A percentile compares a stretch with the other conserved stretches of the same genome.
phyloP scores from a whole-genome alignment of 352 stramenopile genomes.

The Phytophthora ramorum region DNA sequence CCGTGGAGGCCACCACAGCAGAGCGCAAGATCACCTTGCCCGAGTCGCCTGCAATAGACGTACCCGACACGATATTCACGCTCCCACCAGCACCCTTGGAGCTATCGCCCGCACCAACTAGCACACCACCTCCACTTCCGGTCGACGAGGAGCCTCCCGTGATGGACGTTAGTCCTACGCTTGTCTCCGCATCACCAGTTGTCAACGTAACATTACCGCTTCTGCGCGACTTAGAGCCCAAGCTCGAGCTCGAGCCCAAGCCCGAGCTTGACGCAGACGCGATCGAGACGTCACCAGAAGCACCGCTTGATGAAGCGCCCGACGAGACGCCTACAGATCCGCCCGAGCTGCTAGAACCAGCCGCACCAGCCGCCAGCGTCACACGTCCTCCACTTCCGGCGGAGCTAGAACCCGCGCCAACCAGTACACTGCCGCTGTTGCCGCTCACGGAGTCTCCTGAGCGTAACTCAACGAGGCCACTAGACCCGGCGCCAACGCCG shows the following conservation, averaged over 20 bases:
- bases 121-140: constrained; percentile 22
- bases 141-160: constrained; percentile 26
- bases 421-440: constrained; percentile 18
- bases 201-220: constrained; percentile 30
- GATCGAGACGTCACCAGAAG: constrained; percentile 23
- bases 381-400: constrained; percentile 27
- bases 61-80: constrained; percentile 31
- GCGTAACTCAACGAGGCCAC: constrained; percentile 8
- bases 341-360: constrained; percentile 13
- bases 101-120: constrained; percentile 21
- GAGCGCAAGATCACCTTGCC: constrained; percentile 25
- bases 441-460: constrained; percentile 11
- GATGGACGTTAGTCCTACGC: constrained; percentile 27
- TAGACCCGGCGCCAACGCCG: constrained; percentile 2
- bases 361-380: constrained; percentile 17
- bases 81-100: constrained; percentile 18
- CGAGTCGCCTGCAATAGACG: constrained; percentile 19
- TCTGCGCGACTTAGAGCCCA: constrained; percentile 18
- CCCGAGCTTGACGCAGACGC: constrained; percentile 16
- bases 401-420: constrained; percentile 23
- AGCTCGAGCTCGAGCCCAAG: too few species aligned
- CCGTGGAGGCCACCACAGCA: constrained; percentile 19
- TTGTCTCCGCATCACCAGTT: constrained; percentile 28
- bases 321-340: constrained; percentile 24
- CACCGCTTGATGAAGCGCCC: constrained; percentile 14